phyloP scores from a whole-genome alignment of 192 early-diverging fungal species.

The Backusella parvicylindrica region DNA sequence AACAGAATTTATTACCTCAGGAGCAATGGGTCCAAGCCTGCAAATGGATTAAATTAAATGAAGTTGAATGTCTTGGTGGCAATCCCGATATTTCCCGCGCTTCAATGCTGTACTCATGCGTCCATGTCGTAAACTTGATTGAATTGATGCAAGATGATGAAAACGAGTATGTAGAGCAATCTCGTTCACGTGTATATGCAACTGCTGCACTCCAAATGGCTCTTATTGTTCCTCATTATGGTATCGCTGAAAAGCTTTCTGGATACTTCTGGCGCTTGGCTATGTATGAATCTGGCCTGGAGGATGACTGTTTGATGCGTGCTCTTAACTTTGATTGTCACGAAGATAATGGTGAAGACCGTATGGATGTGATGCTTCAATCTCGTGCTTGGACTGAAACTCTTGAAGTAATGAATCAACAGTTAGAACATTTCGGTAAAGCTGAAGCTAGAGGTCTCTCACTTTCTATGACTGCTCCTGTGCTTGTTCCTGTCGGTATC shows the following conservation, averaged over 20 bases:
- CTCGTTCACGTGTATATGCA: conserved; percentile 29
- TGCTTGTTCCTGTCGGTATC: conserved; percentile 28
- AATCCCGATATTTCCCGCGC: conserved; percentile 11
- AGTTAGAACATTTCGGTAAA: conserved; percentile 8
- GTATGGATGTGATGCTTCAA: conserved; percentile 17
- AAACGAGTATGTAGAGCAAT: conserved; percentile 5
- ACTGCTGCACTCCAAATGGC: conserved; percentile 35
- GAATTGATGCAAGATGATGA: conserved; percentile 28
- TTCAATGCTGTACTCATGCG: conserved; percentile 26
- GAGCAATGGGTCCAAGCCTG: conserved; percentile 22
- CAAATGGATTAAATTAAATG: conserved; percentile 35
- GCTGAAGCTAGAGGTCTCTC: conserved; percentile 4
- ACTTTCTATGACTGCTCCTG: conserved; percentile 23
- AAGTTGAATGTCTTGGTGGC: conserved; percentile 34
- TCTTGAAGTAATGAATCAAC: conserved; percentile 27
- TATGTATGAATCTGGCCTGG: conserved; percentile 24
- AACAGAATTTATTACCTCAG: conserved; percentile 4
- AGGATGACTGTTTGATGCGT: conserved; percentile 17
- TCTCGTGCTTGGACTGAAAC: conserved; percentile 32
- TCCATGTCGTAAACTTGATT: conserved; percentile 29
- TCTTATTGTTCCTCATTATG: conserved; percentile 10
- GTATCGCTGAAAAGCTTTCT: conserved; percentile 4
- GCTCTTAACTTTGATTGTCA: conserved; percentile 25
- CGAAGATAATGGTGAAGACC: conserved; percentile 29
- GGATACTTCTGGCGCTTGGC: conserved; percentile 32